Evolutionary conservation across 1,139 yeast genomes (phyloP), one percentile per base, ranked within the genome.

Genomic region (Yamadazyma aaseri): DNA sequence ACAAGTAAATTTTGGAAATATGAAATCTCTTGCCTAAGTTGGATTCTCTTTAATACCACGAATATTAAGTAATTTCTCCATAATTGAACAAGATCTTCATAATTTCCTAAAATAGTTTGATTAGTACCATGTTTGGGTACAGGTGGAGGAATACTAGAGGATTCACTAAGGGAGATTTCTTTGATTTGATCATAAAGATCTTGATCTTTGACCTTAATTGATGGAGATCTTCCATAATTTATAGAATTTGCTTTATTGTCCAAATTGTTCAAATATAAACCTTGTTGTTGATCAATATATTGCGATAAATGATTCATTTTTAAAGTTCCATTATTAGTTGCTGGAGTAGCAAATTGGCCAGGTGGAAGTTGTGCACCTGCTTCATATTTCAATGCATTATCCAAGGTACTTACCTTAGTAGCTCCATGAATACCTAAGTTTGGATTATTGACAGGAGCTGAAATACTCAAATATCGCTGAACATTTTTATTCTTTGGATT

Each of bases 21-120:
- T 26, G 45, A 50, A 34, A 70, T 68, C 42, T 70, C 76, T 41
- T 67, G 73, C 32, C 75, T 56, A 34, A 70, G 53, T 38, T 58
- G 60, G 26, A 70, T 67, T 28, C 76, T 45, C 41, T 62, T 66
- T 31, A 53, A 50, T 10, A 68, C 41, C n/a, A 69, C 74, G 28
- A 52, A 53, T 20, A 51, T 38, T 36, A 70, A 60, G 44, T 70
- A 70, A 15, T 46, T 50, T 31, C 53, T 55, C 76, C 76, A 70
- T n/a, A 61, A 46, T 14, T 53, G 56, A 5, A 51, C 45, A 18
- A 61, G 33, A 24, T 54, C 53, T 10, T 34, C 25, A 21, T 43
- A 46, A 30, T 33, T 41, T 15, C 40, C 44, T 11, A 39, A 27
- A 2, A 39, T 26, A 1, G 42, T 34, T 29, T 38, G 35, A 10